These are phyloP conservation scores for Diplodia corticola DNA, from an alignment of 2,329 filamentous ascomycete genomes.

Conservation along the genomic window DNA sequence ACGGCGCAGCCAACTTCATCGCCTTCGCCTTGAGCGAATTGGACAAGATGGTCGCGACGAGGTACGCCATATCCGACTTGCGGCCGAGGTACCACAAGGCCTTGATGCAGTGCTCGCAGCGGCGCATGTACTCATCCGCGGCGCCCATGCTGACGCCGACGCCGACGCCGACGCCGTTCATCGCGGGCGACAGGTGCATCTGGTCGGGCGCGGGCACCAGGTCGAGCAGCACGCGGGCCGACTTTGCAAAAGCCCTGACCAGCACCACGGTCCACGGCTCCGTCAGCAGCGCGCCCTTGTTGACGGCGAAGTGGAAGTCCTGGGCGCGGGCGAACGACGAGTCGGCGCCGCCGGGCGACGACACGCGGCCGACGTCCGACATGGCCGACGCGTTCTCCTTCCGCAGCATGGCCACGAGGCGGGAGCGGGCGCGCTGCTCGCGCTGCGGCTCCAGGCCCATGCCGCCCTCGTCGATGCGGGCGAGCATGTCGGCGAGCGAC, in stretches of 20 bases:
- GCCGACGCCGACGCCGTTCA: too few species aligned
- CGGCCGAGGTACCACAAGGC: constrained; percentile 57
- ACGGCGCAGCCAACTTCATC: not conserved
- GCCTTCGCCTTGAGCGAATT: constrained; percentile 32
- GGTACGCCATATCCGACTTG: constrained; percentile 55
- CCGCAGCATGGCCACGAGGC: constrained; percentile 46
- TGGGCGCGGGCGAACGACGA: constrained; percentile 35
- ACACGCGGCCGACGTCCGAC: constrained; percentile 52
- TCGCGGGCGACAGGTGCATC: not conserved
- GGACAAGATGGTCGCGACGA: constrained; percentile 42
- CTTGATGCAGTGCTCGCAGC: constrained; percentile 53
- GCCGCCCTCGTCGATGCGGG: constrained; percentile 49
- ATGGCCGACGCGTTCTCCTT: constrained; percentile 49
- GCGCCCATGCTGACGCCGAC: constrained; percentile 10
- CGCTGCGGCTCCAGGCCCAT: constrained; percentile 31
- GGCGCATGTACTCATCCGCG: constrained; percentile 35
- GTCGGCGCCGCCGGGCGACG: constrained; percentile 37
- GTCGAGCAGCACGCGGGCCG: constrained; percentile 45
- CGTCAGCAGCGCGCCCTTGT: constrained; percentile 57
- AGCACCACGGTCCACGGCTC: constrained; percentile 62
- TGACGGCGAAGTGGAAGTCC: constrained; percentile 56
- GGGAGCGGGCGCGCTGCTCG: constrained; percentile 30
- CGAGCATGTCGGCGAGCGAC: constrained; percentile 56
- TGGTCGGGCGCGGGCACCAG: constrained; percentile 30
- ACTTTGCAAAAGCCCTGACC: constrained; percentile 55